Evolutionary conservation across 148 eudicot genomes (phyloP), one percentile per base, ranked within the genome.

Genomic region (Spergularia bocconei): DNA sequence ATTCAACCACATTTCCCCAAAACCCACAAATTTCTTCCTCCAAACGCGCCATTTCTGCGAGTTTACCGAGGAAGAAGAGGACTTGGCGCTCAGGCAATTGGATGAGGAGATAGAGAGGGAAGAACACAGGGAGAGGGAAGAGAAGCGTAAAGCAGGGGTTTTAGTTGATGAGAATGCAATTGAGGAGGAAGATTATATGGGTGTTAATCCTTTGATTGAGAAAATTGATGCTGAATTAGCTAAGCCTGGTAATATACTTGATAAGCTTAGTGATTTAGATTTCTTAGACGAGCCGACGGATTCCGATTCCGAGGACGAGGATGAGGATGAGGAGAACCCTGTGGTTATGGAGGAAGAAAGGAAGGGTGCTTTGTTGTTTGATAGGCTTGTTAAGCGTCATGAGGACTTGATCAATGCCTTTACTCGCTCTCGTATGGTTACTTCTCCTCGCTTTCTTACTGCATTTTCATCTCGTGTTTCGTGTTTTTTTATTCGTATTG

Each of bases 161-260:
- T 47, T 79, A 0, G 89, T 91, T 2, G 86, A 82, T 33, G 89
- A 87, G 11, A 90, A 78, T 38, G 86, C 78, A 1, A 93, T 87
- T 52, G 90, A 88, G 6, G 87, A 89, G 11, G 98, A 88, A 81
- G 98, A 91, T 79, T 88, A 66, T 77, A 58, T 89, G 88, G 95
- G 95, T 1, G 89, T 90, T 29, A 83, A 82, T 1, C 86, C 89
- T n/a, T 71, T 88, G 41, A 86, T 91, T 70, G 98, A 85, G 74
- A 90, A 88, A 71, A 68, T 87, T 38, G 95, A 91, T 70, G 87
- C 86, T 75, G 74, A 84, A 77, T 70, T 79, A 19, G 52, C 55
- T 5, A 71, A 76, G 2, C 63, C 39, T 7, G 0, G 29, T 50
- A 19, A 16, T 14, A 66, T 19, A 23, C 21, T 63, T 54, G 64